Base-by-base conservation (phyloP, 805 yeast genomes). In the Myxozyma sirexii region DNA sequence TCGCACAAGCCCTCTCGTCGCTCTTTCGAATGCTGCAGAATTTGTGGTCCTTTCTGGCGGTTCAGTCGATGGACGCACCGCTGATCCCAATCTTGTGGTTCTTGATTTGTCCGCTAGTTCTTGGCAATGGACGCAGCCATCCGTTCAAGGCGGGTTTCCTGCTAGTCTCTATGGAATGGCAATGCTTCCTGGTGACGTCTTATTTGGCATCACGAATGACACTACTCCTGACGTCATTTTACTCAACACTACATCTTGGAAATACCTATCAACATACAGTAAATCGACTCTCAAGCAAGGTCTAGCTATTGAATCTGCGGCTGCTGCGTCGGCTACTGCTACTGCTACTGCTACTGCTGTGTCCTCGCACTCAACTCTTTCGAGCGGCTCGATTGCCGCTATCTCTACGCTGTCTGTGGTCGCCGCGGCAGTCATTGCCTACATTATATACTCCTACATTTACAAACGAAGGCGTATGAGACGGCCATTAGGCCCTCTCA, bases 1-100 rank as follows among this genome's bases (percentile, higher is more conserved):
- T 7, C 75, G 94, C 50, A 77, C 76, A 2, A 71, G 73, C 43
- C 75, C 90, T 0, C 70, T 85, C 60, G 76, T 79, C 3, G 72
- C 87, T 31, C 90, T 93, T 0, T 71, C 84, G 0, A 33, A 29
- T 83, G 48, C 84, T 65, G 65, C 68, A 10, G 26, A 62, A 8
- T 60, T 62, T 31, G 77, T 84, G 0, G 68, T 88, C 8, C 77
- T 86, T 46, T 58, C 87, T 13, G 94, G 94, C 4, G 96, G 96
- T 1, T 75, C 75, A 4, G 73, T 79, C 23, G 67, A 71, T 2
- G 71, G 75, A 24, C 69, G 74, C 12, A 65, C 66, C 1, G 76
- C 84, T 1, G 59, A 71, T 3, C 87, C 88, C 0, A 62, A 69
- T 10, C 72, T 79, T 66, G 78, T 82, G 3, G 65, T 66, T 26